Evolutionary conservation across 2,329 filamentous ascomycete genomes (phyloP).

Genomic region (Pseudopithomyces chartarum): DNA sequence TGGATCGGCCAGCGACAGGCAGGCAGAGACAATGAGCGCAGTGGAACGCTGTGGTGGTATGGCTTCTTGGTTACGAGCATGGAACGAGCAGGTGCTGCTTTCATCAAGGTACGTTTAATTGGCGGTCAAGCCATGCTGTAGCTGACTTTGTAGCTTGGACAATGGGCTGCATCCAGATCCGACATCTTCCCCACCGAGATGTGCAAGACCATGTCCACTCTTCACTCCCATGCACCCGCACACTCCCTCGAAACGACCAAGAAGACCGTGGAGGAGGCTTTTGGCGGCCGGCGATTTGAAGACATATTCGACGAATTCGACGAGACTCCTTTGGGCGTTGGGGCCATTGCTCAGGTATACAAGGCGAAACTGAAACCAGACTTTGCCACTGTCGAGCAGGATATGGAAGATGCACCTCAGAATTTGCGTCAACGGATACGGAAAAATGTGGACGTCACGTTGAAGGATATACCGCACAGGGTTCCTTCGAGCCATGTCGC

Average conservation of each 20-base stretch:
- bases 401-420: conserved; percentile 58
- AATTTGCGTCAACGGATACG: conserved; percentile 72
- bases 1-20: conserved; percentile 74
- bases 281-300: conserved; percentile 77
- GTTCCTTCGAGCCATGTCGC: conserved; percentile 93
- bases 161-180: conserved; percentile 96
- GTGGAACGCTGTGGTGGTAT: conserved; percentile 94
- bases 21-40: conserved; percentile 73
- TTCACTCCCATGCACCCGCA: conserved; percentile 93
- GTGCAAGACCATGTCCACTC: conserved; percentile 89
- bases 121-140: not conserved
- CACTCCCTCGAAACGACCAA: conserved; percentile 84
- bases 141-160: conserved; percentile 70
- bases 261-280: conserved; percentile 78
- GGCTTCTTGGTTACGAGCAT: conserved; percentile 82
- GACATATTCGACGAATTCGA: conserved; percentile 98
- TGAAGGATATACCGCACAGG: conserved; percentile 83
- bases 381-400: conserved; percentile 67
- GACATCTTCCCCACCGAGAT: conserved; percentile 95
- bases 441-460: conserved; percentile 80
- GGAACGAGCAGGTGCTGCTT: conserved; percentile 92
- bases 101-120: conserved; percentile 78
- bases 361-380: conserved; percentile 87
- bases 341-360: conserved; percentile 97
- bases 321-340: conserved; percentile 85